These are phyloP conservation scores for Westerdykella sp. DNA, from an alignment of 2,329 filamentous ascomycete species.

Conservation along the genomic window DNA sequence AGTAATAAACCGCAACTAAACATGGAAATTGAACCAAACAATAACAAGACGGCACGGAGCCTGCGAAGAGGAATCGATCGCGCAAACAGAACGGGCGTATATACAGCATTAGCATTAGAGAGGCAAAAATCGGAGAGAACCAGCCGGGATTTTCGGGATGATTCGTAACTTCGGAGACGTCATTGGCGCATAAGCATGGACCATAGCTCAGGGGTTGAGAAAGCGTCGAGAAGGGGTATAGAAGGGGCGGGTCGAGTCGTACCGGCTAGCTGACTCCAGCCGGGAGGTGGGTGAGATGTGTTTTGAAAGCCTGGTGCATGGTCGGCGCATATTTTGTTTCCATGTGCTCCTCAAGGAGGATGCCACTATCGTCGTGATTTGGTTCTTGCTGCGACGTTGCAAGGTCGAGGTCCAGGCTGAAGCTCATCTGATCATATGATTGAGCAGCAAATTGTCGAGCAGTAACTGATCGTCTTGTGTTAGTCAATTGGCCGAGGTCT, in stretches of 20 bases:
- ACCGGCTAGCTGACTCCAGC: slow-evolving; percentile 8
- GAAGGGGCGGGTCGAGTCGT: not conserved
- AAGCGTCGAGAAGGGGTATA: slow-evolving; percentile 1
- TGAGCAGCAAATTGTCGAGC: slow-evolving; percentile 29
- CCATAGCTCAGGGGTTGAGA: not conserved
- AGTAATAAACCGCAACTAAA: too few species aligned
- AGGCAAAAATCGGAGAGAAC: slow-evolving; percentile 10
- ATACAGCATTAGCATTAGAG: not conserved
- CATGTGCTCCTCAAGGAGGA: slow-evolving; percentile 32
- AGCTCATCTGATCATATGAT: slow-evolving; percentile 29
- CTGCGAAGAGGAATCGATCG: too few species aligned
- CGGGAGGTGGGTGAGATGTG: slow-evolving; percentile 19
- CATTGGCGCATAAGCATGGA: slow-evolving; percentile 16
- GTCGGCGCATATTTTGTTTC: slow-evolving; percentile 28
- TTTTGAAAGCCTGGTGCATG: slow-evolving; percentile 17
- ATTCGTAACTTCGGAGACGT: slow-evolving; percentile 31
- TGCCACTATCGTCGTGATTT: slow-evolving; percentile 32
- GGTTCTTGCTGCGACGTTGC: slow-evolving; percentile 26
- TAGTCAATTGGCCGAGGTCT: slow-evolving; percentile 27
- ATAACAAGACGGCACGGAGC: too few species aligned
- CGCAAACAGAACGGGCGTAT: too few species aligned
- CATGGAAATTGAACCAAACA: too few species aligned
- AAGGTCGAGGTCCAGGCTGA: slow-evolving; percentile 30
- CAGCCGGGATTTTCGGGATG: slow-evolving; percentile 19
- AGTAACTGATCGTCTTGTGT: slow-evolving; percentile 32